Conservation (phyloP, 257 asterid genomes). For the Solanum neorickii region DNA sequence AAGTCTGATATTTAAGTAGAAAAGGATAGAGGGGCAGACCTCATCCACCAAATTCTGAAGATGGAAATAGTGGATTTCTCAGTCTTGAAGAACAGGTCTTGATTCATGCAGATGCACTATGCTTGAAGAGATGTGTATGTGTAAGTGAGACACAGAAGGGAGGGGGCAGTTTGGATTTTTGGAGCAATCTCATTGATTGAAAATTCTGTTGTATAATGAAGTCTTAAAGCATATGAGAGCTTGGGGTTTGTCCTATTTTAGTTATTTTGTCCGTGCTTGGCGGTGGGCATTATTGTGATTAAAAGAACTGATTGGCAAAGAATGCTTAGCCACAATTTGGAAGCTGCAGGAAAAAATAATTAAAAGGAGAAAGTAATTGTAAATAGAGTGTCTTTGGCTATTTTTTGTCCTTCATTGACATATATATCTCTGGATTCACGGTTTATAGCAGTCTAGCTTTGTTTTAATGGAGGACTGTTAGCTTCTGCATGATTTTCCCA, state of each 20-base stretch:
- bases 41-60: not conserved
- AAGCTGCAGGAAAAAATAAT: not conserved
- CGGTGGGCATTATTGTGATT: not conserved
- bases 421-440: not conserved
- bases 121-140: not conserved
- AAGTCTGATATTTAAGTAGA: not conserved
- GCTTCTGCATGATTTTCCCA: constrained; percentile 24
- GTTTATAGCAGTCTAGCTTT: not conserved
- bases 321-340: not conserved
- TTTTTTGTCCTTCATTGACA: not conserved
- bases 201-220: not conserved
- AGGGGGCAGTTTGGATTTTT: not conserved
- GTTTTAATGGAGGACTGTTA: not conserved
- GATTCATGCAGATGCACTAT: not conserved
- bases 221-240: not conserved
- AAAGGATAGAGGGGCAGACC: not conserved
- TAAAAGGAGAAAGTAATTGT: not conserved
- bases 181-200: not conserved
- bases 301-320: not conserved
- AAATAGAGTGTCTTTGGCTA: not conserved
- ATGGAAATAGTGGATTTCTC: not conserved
- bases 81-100: not conserved
- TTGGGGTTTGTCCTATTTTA: not conserved
- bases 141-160: not conserved
- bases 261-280: not conserved